Percentiles rank a stretch among this genome's conserved stretches.
Evolutionary conservation across 2,329 filamentous ascomycete genomes (phyloP).

Genomic region (Leptodontidium sp.): DNA sequence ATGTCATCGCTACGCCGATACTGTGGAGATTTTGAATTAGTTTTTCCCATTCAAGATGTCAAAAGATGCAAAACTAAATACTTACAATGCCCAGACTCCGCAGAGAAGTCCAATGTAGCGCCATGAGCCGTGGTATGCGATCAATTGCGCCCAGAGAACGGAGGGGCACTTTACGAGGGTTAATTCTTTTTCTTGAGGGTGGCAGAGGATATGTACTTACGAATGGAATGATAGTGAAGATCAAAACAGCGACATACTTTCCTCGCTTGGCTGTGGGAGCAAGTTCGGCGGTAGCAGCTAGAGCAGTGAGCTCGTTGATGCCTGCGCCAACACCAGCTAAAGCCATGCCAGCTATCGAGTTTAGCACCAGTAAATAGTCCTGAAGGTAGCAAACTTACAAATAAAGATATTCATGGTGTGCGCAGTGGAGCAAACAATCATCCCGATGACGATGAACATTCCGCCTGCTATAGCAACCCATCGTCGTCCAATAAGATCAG

Average conservation of each 20-base stretch:
- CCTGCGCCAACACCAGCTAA: conserved; percentile 72
- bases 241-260: conserved; percentile 64
- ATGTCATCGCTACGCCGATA: conserved; percentile 58
- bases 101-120: conserved; percentile 62
- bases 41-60: neutral
- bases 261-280: conserved; percentile 70
- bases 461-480: conserved; percentile 65
- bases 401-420: conserved; percentile 69
- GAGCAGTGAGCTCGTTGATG: conserved; percentile 73
- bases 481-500: conserved; percentile 68
- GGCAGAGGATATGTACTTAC: neutral
- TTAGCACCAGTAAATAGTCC: neutral
- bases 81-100: conserved; percentile 55
- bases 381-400: conserved; percentile 49
- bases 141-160: conserved; percentile 66
- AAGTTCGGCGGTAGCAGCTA: conserved; percentile 73
- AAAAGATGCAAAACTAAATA: neutral
- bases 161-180: conserved; percentile 55
- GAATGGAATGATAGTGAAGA: conserved; percentile 68
- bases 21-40: conserved; percentile 33
- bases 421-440: conserved; percentile 66
- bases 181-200: neutral
- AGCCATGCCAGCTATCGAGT: conserved; percentile 52
- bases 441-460: conserved; percentile 62
- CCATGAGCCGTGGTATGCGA: conserved; percentile 57